Base-by-base conservation (phyloP, 495 filamentous ascomycete genomes). In the Aspergillus affinis region DNA sequence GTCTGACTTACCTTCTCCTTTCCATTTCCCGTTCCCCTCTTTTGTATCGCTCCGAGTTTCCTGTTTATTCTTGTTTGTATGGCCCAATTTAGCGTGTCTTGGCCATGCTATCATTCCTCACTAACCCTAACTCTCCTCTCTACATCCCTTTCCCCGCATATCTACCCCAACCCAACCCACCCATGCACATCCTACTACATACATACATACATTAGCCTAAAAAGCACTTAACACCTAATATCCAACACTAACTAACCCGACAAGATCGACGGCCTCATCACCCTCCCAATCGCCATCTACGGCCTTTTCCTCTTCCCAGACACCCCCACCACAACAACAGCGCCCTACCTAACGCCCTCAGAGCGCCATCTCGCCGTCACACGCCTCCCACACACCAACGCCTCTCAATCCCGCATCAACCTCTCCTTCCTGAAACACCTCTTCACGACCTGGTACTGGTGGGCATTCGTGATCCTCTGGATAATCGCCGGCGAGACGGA, bases 301-400 rank as follows among this genome's bases (percentile, higher is more conserved):
- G 84, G 85, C 29, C 79, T 83, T 54, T 26, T 84, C 5, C 67
- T 85, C 55, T 87, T 87, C 68, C 84, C 85, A 1, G 84, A 87
- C 67, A 85, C 82, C 4, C 85, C 84, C 0, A 61, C 67, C 6
- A 82, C 78, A 3, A 86, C 85, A 0, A 70, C 65, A 21, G 84
- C 82, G 0, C 73, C 74, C 36, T 87, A 86, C 55, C 72, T 87
- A 7, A 77, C 58, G 6, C 55, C 64, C 0, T 51, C 66, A 1
- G 82, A 87, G 60, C 69, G 74, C 1, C 67, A 64, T 0, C 65
- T 85, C 4, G 84, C 84, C 15, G 66, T 80, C n/a, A 45, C 64
- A 0, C 74, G 81, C 26, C 61, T 75, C 17, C 74, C 72, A 3
- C 61, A 64, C 47, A 50, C 70, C 58, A 61, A 45, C 60, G 68